Evolutionary conservation across 176 grass and related monocot genomes (phyloP), one percentile per base, ranked within the genome.

Genomic region (Hyparrhenia diplandra): DNA sequence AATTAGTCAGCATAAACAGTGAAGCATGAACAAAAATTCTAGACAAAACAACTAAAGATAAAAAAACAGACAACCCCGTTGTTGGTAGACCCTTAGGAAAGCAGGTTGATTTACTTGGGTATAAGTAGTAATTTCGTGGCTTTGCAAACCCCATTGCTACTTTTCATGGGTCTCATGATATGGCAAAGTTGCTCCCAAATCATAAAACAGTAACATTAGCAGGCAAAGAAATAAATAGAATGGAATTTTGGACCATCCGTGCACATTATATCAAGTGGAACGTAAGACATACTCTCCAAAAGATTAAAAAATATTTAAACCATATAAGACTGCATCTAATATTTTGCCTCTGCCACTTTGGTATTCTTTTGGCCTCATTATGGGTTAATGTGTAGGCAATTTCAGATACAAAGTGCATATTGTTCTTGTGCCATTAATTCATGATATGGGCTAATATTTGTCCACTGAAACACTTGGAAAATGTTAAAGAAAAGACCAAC

Each of bases 131-230:
- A 80, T 36, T 32, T 49, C 25, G 3, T 62, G 28, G 51, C 72
- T 43, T 39, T 41, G 32, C 32, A 77, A 63, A 16, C 24, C 40
- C 43, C 27, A 10, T 76, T 36, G 32, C 32, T 27, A 80, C 32
- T 64, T 85, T 71, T 76, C 42, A 30, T 80, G 62, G 51, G 73
- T 84, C 31, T 70, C 54, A 32, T 73, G 4, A 65, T 77, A 40
- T 41, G 11, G 29, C 35, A 85, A 41, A 32, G 20, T 80, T 66
- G 34, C 13, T 52, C 59, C 34, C 55, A 36, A 60, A 60, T 51
- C 8, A 75, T 63, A 24, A 30, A 60, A 69, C 63, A 41, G 39
- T 41, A 41, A 41, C 39, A 72, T 10, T 55, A 18, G 20, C 13
- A 60, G 37, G 8, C 42, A 13, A 69, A 64, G 55, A 8, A 18